A percentile compares a stretch with the other conserved stretches of the same genome.
Evolutionary conservation across 192 early-diverging fungal genomes (phyloP).

Genomic region (Coemansia sp.): DNA sequence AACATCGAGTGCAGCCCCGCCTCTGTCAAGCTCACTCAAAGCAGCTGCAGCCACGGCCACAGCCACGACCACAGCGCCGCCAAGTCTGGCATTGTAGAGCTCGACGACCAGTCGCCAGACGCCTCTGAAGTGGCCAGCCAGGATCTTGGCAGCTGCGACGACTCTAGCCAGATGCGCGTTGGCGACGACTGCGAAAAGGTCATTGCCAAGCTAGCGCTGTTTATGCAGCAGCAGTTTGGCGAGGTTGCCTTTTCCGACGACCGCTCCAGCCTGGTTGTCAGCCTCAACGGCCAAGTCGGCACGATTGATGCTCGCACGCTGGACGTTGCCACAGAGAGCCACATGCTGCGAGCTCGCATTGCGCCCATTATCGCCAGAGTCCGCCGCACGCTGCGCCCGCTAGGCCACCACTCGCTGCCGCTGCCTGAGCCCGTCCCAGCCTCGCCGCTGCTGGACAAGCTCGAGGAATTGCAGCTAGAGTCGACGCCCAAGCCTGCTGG

Average conservation of each 20-base stretch:
- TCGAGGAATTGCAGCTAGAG: constrained; percentile 1
- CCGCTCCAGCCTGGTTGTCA: constrained; percentile 22
- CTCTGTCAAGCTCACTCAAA: constrained; percentile 73
- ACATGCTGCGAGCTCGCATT: constrained; percentile 32
- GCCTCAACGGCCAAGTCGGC: constrained; percentile 22
- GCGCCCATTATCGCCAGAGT: constrained; percentile 37
- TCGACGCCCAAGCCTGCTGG: constrained; percentile 5
- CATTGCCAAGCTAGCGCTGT: constrained; percentile 28
- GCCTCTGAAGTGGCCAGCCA: neutral
- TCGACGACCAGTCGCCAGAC: neutral
- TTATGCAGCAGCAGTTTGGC: constrained; percentile 50
- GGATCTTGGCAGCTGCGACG: neutral
- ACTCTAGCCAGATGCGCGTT: constrained; percentile 14
- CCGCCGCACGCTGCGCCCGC: constrained; percentile 41
- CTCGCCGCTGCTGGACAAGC: neutral
- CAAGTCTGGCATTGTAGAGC: neutral
- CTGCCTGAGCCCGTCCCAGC: constrained; percentile 20
- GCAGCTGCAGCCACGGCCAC: constrained; percentile 31
- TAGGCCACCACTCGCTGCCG: constrained; percentile 25
- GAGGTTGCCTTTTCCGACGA: constrained; percentile 22
- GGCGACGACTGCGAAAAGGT: constrained; percentile 16
- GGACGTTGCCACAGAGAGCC: constrained; percentile 38
- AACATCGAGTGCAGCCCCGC: constrained; percentile 88
- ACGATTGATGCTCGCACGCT: constrained; percentile 23
- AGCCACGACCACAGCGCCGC: neutral